A percentile compares a stretch with the other conserved stretches of the same genome.
phyloP scores from a whole-genome alignment of 1,284 basidiomycete species.

The Gymnopus androsaceus region DNA sequence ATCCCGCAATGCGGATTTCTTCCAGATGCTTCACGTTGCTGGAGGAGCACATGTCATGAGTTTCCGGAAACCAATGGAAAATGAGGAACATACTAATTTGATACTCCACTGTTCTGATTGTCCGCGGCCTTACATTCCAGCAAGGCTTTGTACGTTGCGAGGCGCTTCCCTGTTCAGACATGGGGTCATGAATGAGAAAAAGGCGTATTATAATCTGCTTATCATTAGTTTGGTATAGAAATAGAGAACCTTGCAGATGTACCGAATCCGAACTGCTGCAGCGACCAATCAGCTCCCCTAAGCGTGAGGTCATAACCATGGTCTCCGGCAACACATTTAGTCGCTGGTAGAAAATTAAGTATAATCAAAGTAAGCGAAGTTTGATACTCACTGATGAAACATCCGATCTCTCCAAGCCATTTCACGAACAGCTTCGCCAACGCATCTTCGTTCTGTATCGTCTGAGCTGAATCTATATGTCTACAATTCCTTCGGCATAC shows the following conservation, averaged over 20 bases:
- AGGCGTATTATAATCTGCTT: too few species aligned
- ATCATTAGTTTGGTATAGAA: too few species aligned
- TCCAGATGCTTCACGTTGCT: constrained; percentile 78
- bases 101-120: constrained; percentile 71
- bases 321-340: constrained; percentile 56
- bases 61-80: too few species aligned
- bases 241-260: too few species aligned
- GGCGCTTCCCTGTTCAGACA: constrained; percentile 54
- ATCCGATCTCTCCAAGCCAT: constrained; percentile 25
- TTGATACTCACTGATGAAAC: constrained; percentile 32
- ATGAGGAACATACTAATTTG: constrained; percentile 61
- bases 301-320: constrained; percentile 61
- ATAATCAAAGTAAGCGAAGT: neutral
- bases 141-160: constrained; percentile 64
- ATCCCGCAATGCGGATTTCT: constrained; percentile 64
- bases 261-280: constrained; percentile 57
- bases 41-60: neutral
- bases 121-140: constrained; percentile 58
- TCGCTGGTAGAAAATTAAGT: constrained; percentile 50
- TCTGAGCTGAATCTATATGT: constrained; percentile 39
- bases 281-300: constrained; percentile 56
- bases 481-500: neutral
- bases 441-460: constrained; percentile 44
- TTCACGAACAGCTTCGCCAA: constrained; percentile 28
- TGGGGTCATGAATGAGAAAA: constrained; percentile 74